Evolutionary conservation across 2,329 filamentous ascomycete genomes (phyloP), one percentile per base, ranked within the genome.

Genomic region (Tetracladium maxilliforme): DNA sequence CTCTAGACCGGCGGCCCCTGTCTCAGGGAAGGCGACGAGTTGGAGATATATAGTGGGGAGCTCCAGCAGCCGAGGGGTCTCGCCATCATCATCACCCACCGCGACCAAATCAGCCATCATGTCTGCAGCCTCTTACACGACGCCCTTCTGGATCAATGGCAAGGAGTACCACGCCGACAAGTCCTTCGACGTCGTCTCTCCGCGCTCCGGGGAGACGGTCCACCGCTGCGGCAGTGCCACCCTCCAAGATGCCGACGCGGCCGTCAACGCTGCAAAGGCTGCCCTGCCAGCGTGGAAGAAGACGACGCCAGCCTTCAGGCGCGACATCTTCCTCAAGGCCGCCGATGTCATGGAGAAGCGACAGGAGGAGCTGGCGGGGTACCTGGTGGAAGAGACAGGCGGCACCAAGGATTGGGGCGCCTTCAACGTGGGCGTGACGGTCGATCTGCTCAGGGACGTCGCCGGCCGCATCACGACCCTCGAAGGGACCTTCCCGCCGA

Each of bases 201-300:
- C 70, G 4, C 42, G 47, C 7, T 58, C 58, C 6, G 51, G 57
- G 29, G 48, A 62, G 29, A 38, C 54, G 6, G 40, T 25, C 22
- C 22, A 68, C 27, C 45, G 48, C 21, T 55, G 55, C 29, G 58
- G 58, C 14, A 52, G 58, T 10, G 64, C 64, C 14, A 58, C 59
- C 1, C 41, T 57, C 23, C 46, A 56, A 7, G 58, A 72, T 37
- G 67, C 60, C 20, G 43, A 53, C 5, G 44, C 51, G 24, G 69
- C 69, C 6, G 49, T 64, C n/a, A 48, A 54, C n/a, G 51, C 61
- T 4, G 69, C 70, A 1, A 45, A 65, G 23, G 48, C 52, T 13
- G 70, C 71, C 0, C 70, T 72, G 44, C 56, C 57, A 7, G 41
- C 55, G 26, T 77, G 71, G 71, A 52, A 58, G 9, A 58, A 61